Evolutionary conservation across 2,329 filamentous ascomycete genomes (phyloP), one percentile per base, ranked within the genome.

Genomic region (Ophiosphaerella herpotricha): DNA sequence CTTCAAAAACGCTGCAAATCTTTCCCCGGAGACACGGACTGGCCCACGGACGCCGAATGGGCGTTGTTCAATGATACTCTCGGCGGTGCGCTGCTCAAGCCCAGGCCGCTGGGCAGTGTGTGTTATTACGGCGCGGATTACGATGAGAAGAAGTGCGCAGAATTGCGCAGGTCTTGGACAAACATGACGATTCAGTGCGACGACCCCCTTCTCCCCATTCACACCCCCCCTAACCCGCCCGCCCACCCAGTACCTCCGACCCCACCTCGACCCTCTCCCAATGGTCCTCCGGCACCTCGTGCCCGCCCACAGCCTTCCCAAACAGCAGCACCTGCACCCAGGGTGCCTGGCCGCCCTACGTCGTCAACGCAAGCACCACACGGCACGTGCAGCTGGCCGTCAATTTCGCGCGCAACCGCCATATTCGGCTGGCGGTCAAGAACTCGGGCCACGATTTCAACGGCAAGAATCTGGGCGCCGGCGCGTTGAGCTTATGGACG

Each of bases 241-340:
- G 14, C 23, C 18, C 18, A 21, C 18, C 18, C 34, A 68, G 64
- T 46, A 39, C 60, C 23, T 57, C 64, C 36, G 57, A 68, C 47
- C 60, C 62, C 1, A 61, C 47, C 1, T 59, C 53, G 11, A 54
- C 60, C 31, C 55, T 59, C 48, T 65, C 61, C 9, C 63, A 63
- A 43, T 68, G 63, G 63, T 46, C 61, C 3, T 57, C 59, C 2
- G 62, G 62, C 1, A 52, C 59, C 40, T 33, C 57, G 2, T 68
- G 64, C 39, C 72, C 78, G 40, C 75, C 78, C 0, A 79, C 75
- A 51, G 59, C 64, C 12, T 46, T 58, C 6, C 55, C 55, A 32
- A 53, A 63, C 26, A 48, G 58, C 0, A 69, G 58, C 0, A 69
- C 68, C 1, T 68, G 65, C 38, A 45, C 49, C 11, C 64, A 64